These are phyloP conservation scores for Pleurotus giganteus DNA, from an alignment of 768 basidiomycete genomes.

Conservation along the genomic window DNA sequence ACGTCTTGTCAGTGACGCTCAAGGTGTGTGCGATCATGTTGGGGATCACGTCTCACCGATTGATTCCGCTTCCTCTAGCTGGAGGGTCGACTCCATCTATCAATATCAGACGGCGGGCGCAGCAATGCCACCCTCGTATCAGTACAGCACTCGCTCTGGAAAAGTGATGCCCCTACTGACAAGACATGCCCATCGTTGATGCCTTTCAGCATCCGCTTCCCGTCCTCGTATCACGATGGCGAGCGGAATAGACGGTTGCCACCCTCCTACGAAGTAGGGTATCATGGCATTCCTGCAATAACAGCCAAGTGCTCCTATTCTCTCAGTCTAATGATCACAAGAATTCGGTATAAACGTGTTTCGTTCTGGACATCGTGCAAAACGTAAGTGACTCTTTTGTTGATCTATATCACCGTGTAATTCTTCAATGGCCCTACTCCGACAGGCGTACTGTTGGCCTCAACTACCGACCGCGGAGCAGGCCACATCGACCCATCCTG, in stretches of 20 bases:
- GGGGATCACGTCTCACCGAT: not conserved
- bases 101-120: constrained; percentile 33
- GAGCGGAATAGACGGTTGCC: constrained; percentile 30
- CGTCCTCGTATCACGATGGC: constrained; percentile 27
- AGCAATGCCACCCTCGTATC: constrained; percentile 26
- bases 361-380: constrained; percentile 9
- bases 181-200: constrained; percentile 35
- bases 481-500: constrained; percentile 53
- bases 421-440: not conserved
- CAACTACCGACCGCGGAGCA: constrained; percentile 49
- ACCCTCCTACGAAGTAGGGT: constrained; percentile 36
- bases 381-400: constrained; percentile 2
- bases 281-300: constrained; percentile 22
- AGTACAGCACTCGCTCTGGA: constrained; percentile 29
- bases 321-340: constrained; percentile 7
- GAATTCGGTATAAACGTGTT: constrained; percentile 9
- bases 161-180: constrained; percentile 17
- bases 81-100: constrained; percentile 32
- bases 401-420: not conserved
- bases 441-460: constrained; percentile 49
- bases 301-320: constrained; percentile 4
- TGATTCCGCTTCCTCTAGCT: constrained; percentile 21
- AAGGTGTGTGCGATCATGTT: constrained; percentile 29
- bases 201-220: constrained; percentile 35
- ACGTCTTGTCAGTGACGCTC: constrained; percentile 30